Percentiles rank a stretch among this genome's conserved stretches.
These are phyloP conservation scores for Tuber microsphaerosporum DNA, from an alignment of 495 filamentous ascomycete genomes.

Conservation along the genomic window DNA sequence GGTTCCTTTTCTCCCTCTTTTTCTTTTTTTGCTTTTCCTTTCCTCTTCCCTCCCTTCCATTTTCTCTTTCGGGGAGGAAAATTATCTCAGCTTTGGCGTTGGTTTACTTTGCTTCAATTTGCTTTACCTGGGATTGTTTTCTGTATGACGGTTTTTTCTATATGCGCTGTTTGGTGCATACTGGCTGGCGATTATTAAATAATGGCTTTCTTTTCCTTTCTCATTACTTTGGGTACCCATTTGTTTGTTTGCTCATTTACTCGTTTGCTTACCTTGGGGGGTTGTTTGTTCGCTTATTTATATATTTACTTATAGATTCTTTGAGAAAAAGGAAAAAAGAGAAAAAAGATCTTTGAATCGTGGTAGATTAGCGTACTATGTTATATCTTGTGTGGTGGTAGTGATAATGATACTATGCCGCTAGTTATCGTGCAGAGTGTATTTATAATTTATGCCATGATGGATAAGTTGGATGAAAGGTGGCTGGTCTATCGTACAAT, in stretches of 20 bases:
- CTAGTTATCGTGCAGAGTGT: not conserved
- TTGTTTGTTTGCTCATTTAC: not conserved
- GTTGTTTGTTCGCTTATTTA: not conserved
- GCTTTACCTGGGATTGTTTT: not conserved
- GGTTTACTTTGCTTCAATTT: not conserved
- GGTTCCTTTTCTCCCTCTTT: not conserved
- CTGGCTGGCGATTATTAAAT: not conserved
- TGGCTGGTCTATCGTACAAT: not conserved
- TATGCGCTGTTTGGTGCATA: not conserved
- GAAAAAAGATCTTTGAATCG: not conserved
- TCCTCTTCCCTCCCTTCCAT: no score
- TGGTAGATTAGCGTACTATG: not conserved
- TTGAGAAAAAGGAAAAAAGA: not conserved
- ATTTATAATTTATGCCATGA: not conserved
- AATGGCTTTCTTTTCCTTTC: not conserved
- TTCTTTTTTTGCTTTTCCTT: no score
- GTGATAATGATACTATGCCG: not conserved
- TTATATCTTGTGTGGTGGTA: no score
- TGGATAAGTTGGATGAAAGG: not conserved
- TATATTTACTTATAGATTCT: not conserved
- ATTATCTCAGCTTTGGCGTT: not conserved
- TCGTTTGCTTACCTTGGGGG: not conserved
- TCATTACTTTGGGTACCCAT: not conserved
- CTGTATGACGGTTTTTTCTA: not conserved
- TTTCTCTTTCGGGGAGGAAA: not conserved